These are phyloP conservation scores for Heterobasidion occidentale DNA, from an alignment of 1,284 basidiomycete species.

Conservation along the genomic window DNA sequence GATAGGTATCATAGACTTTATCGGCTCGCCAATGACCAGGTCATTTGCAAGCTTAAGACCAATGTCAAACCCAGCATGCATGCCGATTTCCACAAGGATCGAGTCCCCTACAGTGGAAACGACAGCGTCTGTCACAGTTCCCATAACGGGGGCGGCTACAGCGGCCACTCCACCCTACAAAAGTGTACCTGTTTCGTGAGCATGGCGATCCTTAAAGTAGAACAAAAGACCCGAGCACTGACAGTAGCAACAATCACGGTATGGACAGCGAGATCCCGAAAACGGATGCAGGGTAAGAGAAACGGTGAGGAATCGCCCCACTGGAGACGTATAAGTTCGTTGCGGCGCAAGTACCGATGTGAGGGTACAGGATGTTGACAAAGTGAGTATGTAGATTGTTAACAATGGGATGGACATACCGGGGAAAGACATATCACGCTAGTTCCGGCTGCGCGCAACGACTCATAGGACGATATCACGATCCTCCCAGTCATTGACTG, in stretches of 20 bases:
- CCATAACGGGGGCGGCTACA: slow-evolving; percentile 47
- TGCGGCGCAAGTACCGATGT: background rate
- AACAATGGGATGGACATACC: slow-evolving; percentile 26
- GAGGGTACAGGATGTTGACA: background rate
- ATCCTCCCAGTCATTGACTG: slow-evolving; percentile 61
- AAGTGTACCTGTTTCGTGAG: background rate
- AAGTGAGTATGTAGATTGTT: background rate
- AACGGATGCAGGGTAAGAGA: slow-evolving; percentile 56
- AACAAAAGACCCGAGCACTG: slow-evolving; percentile 13
- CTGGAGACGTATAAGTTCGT: slow-evolving; percentile 18
- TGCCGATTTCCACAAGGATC: slow-evolving; percentile 46
- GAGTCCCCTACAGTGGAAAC: slow-evolving; percentile 44
- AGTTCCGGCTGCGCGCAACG: slow-evolving; percentile 50
- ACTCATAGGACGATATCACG: slow-evolving; percentile 59
- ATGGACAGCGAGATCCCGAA: slow-evolving; percentile 55
- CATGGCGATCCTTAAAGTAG: background rate
- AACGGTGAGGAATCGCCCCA: slow-evolving; percentile 62
- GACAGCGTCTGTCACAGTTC: slow-evolving; percentile 42
- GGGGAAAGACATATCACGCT: slow-evolving; percentile 55
- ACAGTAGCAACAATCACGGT: slow-evolving; percentile 55
- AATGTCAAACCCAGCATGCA: slow-evolving; percentile 47
- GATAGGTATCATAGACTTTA: slow-evolving; percentile 41
- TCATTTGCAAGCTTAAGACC: slow-evolving; percentile 44
- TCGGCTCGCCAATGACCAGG: slow-evolving; percentile 40
- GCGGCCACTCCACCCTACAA: slow-evolving; percentile 51